phyloP scores from a whole-genome alignment of 2,329 filamentous ascomycete species.

The Stenocarpella maydis region DNA sequence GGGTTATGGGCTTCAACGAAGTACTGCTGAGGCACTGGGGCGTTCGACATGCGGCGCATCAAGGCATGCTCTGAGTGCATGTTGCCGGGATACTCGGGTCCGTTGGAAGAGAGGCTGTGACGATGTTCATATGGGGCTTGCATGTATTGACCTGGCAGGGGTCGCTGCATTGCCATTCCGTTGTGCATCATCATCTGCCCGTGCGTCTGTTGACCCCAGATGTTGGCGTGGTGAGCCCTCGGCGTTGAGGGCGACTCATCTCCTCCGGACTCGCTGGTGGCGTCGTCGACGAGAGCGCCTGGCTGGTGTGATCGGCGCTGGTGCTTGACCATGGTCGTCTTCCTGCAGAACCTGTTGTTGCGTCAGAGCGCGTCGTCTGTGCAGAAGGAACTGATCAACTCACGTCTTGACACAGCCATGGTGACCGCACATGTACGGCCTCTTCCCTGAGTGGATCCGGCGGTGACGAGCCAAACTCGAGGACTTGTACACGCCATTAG shows the following conservation, averaged over 20 bases:
- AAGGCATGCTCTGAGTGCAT: conserved; percentile 44
- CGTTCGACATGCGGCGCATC: conserved; percentile 52
- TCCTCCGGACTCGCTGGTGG: conserved; percentile 63
- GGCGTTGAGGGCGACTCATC: conserved; percentile 69
- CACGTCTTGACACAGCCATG: conserved; percentile 70
- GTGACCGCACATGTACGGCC: conserved; percentile 70
- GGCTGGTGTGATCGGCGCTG: conserved; percentile 69
- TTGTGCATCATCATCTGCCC: conserved; percentile 24
- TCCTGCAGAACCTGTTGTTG: conserved; percentile 70
- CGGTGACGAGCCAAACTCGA: conserved; percentile 72
- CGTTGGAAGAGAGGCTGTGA: conserved; percentile 56
- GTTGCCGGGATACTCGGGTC: conserved; percentile 47
- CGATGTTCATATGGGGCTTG: conserved; percentile 54
- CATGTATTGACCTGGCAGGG: conserved; percentile 54
- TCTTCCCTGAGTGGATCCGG: conserved; percentile 71
- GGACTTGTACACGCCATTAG: conserved; percentile 53
- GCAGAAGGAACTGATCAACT: conserved; percentile 32
- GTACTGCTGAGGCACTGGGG: conserved; percentile 57
- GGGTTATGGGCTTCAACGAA: conserved; percentile 71
- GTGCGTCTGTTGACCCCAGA: conserved; percentile 18
- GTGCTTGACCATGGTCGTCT: conserved; percentile 76
- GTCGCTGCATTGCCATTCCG: conserved; percentile 19
- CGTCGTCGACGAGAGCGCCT: conserved; percentile 63
- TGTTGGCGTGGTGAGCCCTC: conserved; percentile 47
- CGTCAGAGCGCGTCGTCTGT: conserved; percentile 29